phyloP scores from a whole-genome alignment of 345 rosid species.

The Rhizophora apiculata region DNA sequence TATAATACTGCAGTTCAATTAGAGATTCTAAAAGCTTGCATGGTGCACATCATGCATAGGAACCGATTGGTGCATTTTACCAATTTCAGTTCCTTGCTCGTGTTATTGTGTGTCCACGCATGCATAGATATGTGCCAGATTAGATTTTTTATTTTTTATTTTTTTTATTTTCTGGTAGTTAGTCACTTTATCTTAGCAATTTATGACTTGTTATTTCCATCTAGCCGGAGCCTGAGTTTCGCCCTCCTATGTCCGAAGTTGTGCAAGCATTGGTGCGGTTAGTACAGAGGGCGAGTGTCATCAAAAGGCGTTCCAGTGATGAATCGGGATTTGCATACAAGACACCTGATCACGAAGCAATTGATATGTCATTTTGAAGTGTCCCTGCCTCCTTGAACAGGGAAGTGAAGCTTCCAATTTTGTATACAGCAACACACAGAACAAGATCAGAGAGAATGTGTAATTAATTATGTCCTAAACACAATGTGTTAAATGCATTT shows the following conservation, averaged over 20 bases:
- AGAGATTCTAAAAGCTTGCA: too few species aligned
- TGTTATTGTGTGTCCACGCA: background rate
- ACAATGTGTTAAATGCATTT: too few species aligned
- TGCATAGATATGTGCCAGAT: background rate
- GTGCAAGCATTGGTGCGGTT: slow-evolving; percentile 91
- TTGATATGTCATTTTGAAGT: slow-evolving; percentile 51
- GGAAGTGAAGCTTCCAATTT: slow-evolving; percentile 16
- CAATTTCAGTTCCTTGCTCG: background rate
- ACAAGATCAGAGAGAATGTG: slow-evolving; percentile 10
- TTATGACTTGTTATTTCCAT: background rate
- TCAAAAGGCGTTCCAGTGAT: slow-evolving; percentile 78
- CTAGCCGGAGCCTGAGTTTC: slow-evolving; percentile 96
- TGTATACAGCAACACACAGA: slow-evolving; percentile 3
- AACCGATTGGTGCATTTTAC: too few species aligned
- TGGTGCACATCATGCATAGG: too few species aligned
- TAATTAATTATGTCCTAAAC: slow-evolving; percentile 32
- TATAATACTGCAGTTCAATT: too few species aligned
- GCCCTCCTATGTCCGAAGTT: slow-evolving; percentile 99
- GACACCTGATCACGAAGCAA: slow-evolving; percentile 84
- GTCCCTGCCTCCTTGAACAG: slow-evolving; percentile 8
- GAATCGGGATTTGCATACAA: slow-evolving; percentile 77
- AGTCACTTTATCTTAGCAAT: background rate
- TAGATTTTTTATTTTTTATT: background rate
- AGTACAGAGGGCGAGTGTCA: slow-evolving; percentile 88
- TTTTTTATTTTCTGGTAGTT: background rate